Evolutionary conservation across 257 asterid genomes (phyloP).

Genomic region (Nicotiana attenuata): DNA sequence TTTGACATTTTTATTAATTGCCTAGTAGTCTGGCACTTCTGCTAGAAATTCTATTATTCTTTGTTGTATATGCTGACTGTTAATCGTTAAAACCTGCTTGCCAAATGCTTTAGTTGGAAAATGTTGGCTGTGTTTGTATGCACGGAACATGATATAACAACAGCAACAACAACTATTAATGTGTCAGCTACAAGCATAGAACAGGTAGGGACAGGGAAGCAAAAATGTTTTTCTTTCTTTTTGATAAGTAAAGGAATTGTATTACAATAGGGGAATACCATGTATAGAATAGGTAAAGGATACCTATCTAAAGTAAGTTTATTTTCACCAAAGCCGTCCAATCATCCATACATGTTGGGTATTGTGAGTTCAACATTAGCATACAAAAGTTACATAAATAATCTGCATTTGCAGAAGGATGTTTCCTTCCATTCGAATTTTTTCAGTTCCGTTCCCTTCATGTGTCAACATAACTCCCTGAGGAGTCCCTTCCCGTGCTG

Average conservation of each 20-base stretch:
- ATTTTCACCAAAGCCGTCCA: background rate
- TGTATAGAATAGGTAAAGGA: background rate
- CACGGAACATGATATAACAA: background rate
- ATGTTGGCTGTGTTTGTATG: background rate
- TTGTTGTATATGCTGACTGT: background rate
- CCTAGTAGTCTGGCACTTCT: background rate
- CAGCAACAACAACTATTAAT: background rate
- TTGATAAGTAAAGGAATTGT: background rate
- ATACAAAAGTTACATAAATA: background rate
- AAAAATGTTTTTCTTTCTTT: background rate
- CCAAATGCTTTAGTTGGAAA: background rate
- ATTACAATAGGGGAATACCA: background rate
- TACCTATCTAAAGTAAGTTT: background rate
- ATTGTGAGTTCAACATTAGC: background rate
- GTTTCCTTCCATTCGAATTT: background rate
- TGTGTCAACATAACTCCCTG: background rate
- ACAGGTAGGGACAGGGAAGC: background rate
- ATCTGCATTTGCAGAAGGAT: background rate
- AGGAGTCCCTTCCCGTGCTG: background rate
- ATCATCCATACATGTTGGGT: background rate
- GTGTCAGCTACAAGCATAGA: background rate
- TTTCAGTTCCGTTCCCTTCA: background rate
- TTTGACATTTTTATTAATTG: conserved; percentile 7
- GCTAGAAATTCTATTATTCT: background rate
- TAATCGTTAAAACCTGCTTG: background rate